Conservation (phyloP, 83 land plant genomes). For the Thuja plicata region DNA sequence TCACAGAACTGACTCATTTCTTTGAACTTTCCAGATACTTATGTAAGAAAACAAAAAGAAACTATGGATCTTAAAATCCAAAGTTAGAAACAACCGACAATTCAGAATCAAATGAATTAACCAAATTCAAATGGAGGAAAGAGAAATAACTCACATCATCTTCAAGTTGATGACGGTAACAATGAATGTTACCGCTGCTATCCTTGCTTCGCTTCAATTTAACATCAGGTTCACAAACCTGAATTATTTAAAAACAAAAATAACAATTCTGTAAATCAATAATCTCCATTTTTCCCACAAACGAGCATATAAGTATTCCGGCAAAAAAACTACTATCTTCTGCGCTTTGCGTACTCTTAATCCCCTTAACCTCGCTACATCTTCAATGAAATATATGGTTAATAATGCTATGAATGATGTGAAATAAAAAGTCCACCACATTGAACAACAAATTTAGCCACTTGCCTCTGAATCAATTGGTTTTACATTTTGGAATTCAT, state of each 20-base stretch:
- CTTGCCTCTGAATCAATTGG: slow-evolving; percentile 10
- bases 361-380: too few relatives aligned
- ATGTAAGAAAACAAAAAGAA: neutral
- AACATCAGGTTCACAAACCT: neutral
- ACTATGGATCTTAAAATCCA: neutral
- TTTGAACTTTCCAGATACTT: neutral
- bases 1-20: neutral
- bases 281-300: neutral
- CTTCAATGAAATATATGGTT: neutral
- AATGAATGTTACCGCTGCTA: neutral
- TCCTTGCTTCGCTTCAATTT: neutral
- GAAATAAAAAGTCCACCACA: neutral
- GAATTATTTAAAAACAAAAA: neutral
- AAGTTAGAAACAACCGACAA: neutral
- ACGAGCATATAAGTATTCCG: neutral
- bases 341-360: neutral
- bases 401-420: neutral
- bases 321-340: neutral
- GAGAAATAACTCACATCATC: slow-evolving; percentile 50
- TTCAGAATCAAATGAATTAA: neutral
- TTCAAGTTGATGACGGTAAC: slow-evolving; percentile 54
- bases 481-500: slow-evolving; percentile 1
- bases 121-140: neutral
- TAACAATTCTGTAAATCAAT: neutral
- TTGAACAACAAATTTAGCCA: neutral